Conservation (phyloP, 345 rosid genomes). For the Schrenkiella parvula region DNA sequence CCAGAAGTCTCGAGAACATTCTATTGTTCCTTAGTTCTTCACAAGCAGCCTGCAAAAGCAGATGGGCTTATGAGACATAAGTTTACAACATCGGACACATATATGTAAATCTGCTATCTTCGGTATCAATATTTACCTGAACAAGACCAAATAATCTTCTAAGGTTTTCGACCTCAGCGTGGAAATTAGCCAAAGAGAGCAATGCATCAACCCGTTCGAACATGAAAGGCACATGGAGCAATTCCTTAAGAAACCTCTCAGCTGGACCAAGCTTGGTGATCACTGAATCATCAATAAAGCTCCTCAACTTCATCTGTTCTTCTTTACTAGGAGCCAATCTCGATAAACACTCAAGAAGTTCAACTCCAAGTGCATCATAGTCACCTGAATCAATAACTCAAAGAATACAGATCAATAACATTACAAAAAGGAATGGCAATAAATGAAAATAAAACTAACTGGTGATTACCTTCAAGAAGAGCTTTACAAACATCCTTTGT, state of each 20-base stretch:
- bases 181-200: slow-evolving; percentile 12
- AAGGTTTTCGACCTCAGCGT: not conserved
- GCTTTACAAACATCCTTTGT: slow-evolving; percentile 91
- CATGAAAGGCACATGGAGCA: slow-evolving; percentile 29
- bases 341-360: slow-evolving; percentile 76
- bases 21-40: slow-evolving; percentile 72
- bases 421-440: not conserved
- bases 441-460: not conserved
- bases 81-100: not conserved
- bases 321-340: slow-evolving; percentile 82
- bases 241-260: slow-evolving; percentile 31
- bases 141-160: slow-evolving; percentile 1
- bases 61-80: slow-evolving; percentile 3
- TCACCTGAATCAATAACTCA: slow-evolving; percentile 48
- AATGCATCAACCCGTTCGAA: slow-evolving; percentile 24
- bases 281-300: slow-evolving; percentile 64
- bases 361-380: slow-evolving; percentile 69
- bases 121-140: slow-evolving; percentile 12
- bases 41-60: slow-evolving; percentile 64
- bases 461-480: slow-evolving; percentile 72
- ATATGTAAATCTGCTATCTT: not conserved
- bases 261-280: slow-evolving; percentile 31
- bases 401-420: not conserved
- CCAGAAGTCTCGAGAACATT: slow-evolving; percentile 75
- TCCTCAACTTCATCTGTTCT: slow-evolving; percentile 72